Evolutionary conservation across 2,329 filamentous ascomycete species (phyloP).

Genomic region (Xylariaceae sp.): DNA sequence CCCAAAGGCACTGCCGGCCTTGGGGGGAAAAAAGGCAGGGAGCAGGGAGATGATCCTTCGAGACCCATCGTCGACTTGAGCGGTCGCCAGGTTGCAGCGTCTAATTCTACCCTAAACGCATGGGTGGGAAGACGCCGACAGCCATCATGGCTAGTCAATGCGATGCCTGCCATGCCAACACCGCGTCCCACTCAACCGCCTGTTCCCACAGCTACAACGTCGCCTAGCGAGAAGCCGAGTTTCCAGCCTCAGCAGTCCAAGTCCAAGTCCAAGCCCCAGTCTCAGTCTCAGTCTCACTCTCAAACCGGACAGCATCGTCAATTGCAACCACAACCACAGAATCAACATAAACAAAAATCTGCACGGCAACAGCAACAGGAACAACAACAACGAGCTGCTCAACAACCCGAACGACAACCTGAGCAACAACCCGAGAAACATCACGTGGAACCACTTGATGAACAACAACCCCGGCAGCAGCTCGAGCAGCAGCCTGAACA

Average conservation of each 20-base stretch:
- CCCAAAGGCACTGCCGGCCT: constrained; percentile 17
- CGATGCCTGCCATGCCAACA: constrained; percentile 29
- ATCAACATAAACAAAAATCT: background rate
- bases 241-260: constrained; percentile 2
- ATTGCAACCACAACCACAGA: background rate
- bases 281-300: constrained; percentile 5
- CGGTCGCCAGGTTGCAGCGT: constrained; percentile 33
- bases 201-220: constrained; percentile 9
- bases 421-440: background rate
- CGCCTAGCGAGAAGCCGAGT: constrained; percentile 8
- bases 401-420: background rate
- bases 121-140: constrained; percentile 35
- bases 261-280: constrained; percentile 3
- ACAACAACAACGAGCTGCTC: no score
- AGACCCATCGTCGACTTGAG: background rate
- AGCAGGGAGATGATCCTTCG: constrained; percentile 2
- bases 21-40: constrained; percentile 3
- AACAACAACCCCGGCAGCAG: background rate
- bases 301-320: background rate
- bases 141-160: constrained; percentile 32
- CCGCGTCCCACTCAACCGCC: constrained; percentile 25
- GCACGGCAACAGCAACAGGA: background rate
- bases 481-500: background rate
- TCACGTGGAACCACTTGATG: no score
- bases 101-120: constrained; percentile 39